Base-by-base conservation (phyloP, 306 rosid species). In the Glycine tomentella region DNA sequence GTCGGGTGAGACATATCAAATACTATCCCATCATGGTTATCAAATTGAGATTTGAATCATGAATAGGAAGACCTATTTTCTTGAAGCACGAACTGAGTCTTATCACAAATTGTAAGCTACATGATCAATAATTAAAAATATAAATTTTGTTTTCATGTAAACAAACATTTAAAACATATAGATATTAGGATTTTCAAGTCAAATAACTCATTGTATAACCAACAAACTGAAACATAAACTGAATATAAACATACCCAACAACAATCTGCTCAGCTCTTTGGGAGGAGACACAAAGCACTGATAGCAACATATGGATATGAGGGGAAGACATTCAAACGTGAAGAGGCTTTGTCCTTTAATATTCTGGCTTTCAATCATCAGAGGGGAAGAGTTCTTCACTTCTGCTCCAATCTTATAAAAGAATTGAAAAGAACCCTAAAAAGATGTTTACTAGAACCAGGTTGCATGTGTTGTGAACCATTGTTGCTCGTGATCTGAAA, bases 1-100 rank as follows among this genome's bases (percentile, higher is more conserved):
- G 44, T 7, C 3, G 7, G 48, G 38, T 38, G 40, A 65, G 78
- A 52, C 49, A 50, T 59, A 76, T 72, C 68, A 76, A 82, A 65
- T 15, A 45, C 63, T 17, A 13, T 10, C 38, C 38, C 38, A 49
- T 64, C 7, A 8, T 7, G 49, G 49, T 67, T 67, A 15, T 67
- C 31, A 9, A 15, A 67, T 15, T 5, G 12, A 15, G 7, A 67
- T 67, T 42, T 9, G 34, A 67, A 67, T 42, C 3, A 0, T 40
- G 51, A 66, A 66, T 66, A 15, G 1, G 5, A n/a, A 14, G 3
- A 14, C 49, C 71, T 8, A 40, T 38, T 65, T 65, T 65, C 31
- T 42, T 12, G 25, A 38, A 65, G 71, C n/a, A 10, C 38, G 51
- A 65, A 66, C n/a, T 40, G 51, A 66, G 44, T 66, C 52, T 66